phyloP scores from a whole-genome alignment of 169 alveolate genomes.

The Cryptosporidium bovis region DNA sequence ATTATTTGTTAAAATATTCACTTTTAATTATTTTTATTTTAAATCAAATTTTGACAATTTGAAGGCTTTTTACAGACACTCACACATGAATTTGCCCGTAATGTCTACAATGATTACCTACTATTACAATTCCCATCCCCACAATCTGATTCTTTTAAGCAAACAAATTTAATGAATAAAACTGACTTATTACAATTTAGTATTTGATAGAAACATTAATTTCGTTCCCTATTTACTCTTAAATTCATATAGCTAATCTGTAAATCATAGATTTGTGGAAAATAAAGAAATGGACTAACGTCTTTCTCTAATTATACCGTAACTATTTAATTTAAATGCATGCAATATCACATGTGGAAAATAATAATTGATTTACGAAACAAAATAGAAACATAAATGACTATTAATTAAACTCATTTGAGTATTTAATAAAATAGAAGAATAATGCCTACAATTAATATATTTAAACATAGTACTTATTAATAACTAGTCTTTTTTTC shows the following conservation, averaged over 20 bases:
- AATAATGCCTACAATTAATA: neutral
- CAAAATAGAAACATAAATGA: too few species aligned
- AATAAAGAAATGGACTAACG: too few species aligned
- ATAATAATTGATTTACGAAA: neutral
- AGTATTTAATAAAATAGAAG: neutral
- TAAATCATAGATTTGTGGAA: too few species aligned
- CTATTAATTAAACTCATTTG: neutral
- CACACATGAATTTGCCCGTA: constrained; percentile 66
- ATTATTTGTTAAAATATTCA: neutral
- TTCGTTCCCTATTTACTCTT: too few species aligned
- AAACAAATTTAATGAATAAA: too few species aligned
- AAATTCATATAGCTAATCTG: too few species aligned
- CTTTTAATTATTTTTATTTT: neutral
- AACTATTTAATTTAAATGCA: neutral
- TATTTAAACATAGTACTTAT: neutral
- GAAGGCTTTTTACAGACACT: neutral
- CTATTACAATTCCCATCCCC: constrained; percentile 10
- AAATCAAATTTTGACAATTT: neutral
- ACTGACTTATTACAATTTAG: too few species aligned
- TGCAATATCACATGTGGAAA: constrained; percentile 10
- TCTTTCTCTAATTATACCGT: neutral
- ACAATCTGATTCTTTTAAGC: neutral
- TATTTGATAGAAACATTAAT: neutral
- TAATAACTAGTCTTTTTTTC: constrained; percentile 38
- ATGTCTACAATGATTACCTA: constrained; percentile 38